Percentiles rank a stretch among this genome's conserved stretches.
Conservation (phyloP, 352 stramenopile genomes). For the Thraustochytrium sp. region DNA sequence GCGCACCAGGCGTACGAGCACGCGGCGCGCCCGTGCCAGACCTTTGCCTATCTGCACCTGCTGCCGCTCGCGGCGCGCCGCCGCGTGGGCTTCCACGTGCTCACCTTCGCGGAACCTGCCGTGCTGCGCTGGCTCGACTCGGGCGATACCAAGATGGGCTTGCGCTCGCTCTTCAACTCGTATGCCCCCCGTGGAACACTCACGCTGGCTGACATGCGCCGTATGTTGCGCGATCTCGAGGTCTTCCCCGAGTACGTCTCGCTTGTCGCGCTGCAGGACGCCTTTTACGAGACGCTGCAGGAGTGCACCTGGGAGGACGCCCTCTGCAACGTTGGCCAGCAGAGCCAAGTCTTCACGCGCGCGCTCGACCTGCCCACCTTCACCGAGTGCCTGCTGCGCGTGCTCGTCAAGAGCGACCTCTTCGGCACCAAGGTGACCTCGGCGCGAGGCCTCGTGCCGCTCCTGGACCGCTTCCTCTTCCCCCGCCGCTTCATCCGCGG, state of each 20-base stretch:
- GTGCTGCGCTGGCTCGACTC: neutral
- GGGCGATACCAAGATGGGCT: neutral
- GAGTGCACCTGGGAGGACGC: constrained; percentile 28
- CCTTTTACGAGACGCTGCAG: constrained; percentile 30
- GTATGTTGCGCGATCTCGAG: neutral
- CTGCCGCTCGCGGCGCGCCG: neutral
- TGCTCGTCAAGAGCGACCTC: neutral
- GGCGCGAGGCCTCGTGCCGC: neutral
- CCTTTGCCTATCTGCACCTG: constrained; percentile 15
- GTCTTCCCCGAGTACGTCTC: constrained; percentile 28
- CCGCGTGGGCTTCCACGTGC: neutral
- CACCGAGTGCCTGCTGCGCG: neutral
- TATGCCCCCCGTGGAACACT: neutral
- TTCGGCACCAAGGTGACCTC: neutral
- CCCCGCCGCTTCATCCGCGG: neutral
- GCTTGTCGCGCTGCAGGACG: constrained; percentile 8
- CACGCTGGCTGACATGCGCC: neutral
- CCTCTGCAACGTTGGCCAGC: neutral
- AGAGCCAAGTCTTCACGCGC: neutral
- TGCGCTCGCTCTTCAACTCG: neutral
- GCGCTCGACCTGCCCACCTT: neutral
- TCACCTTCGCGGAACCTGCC: neutral
- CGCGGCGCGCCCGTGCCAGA: neutral
- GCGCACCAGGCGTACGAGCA: constrained; percentile 16
- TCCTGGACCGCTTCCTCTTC: constrained; percentile 30